These are phyloP conservation scores for Metschnikowia lochheadii DNA, from an alignment of 805 yeast species.

Conservation along the genomic window DNA sequence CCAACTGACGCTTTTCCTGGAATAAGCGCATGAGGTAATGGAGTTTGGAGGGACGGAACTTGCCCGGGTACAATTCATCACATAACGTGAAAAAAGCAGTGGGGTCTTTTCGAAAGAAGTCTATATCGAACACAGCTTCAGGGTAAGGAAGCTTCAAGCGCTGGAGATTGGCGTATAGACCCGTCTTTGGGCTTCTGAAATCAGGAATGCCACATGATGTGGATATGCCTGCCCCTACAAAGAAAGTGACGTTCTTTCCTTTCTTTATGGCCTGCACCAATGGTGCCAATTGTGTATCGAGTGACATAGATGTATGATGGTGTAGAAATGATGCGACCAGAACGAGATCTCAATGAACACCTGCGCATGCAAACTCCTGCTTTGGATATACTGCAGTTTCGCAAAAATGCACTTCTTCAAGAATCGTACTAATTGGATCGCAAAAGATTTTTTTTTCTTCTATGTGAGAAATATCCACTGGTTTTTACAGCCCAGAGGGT, in stretches of 20 bases:
- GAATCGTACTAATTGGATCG: too few species aligned
- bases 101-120: constrained; percentile 70
- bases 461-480: too few species aligned
- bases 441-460: too few species aligned
- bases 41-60: constrained; percentile 76
- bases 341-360: not conserved
- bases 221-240: constrained; percentile 92
- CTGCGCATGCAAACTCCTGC: constrained; percentile 6
- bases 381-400: not conserved
- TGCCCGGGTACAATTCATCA: constrained; percentile 82
- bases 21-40: constrained; percentile 69
- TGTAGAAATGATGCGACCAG: not conserved
- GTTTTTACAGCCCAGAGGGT: not conserved
- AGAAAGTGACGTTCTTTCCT: constrained; percentile 48
- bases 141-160: constrained; percentile 80
- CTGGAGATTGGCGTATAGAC: constrained; percentile 76
- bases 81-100: constrained; percentile 83
- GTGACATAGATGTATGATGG: not conserved
- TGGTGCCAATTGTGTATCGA: constrained; percentile 22
- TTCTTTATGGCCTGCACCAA: constrained; percentile 27
- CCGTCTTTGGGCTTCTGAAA: constrained; percentile 87
- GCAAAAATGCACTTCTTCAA: not conserved
- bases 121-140: constrained; percentile 93
- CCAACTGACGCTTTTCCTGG: constrained; percentile 57
- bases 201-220: constrained; percentile 95